Conservation (phyloP, 2,329 filamentous ascomycete species). For the Leptographium flavum region DNA sequence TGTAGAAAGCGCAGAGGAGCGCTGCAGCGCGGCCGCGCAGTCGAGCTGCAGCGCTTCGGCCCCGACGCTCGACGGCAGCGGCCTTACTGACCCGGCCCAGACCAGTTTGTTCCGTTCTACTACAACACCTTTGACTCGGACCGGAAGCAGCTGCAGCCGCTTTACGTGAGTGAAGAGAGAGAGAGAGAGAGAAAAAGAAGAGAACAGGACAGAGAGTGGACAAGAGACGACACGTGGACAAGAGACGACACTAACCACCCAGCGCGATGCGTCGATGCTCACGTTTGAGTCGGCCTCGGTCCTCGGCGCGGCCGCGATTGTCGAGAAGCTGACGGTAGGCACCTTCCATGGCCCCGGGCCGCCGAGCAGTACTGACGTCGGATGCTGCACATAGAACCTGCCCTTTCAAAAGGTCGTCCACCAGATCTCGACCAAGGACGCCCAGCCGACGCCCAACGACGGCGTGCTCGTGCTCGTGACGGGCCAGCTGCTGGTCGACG, state of each 20-base stretch:
- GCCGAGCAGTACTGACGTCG: background rate
- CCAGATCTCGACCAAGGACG: conserved; percentile 62
- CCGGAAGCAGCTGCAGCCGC: conserved; percentile 46
- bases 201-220: no score
- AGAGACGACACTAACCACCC: background rate
- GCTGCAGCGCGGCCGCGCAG: background rate
- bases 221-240: no score
- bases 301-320: conserved; percentile 51
- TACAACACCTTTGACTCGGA: conserved; percentile 74
- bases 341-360: background rate
- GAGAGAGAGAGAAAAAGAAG: no score
- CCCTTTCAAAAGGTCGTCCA: conserved; percentile 76
- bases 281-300: conserved; percentile 69
- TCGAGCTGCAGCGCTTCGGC: background rate
- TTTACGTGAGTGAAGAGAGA: no score
- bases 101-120: conserved; percentile 82
- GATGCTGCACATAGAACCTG: conserved; percentile 43
- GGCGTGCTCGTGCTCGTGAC: conserved; percentile 80
- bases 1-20: background rate
- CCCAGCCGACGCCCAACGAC: conserved; percentile 59
- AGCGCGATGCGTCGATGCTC: conserved; percentile 80
- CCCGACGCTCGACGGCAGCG: no score
- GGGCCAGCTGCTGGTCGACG: conserved; percentile 74
- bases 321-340: conserved; percentile 69
- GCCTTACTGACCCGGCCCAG: conserved; percentile 31